Conservation (phyloP, 140 eudicot genomes). For the Oenanthe javanica region DNA sequence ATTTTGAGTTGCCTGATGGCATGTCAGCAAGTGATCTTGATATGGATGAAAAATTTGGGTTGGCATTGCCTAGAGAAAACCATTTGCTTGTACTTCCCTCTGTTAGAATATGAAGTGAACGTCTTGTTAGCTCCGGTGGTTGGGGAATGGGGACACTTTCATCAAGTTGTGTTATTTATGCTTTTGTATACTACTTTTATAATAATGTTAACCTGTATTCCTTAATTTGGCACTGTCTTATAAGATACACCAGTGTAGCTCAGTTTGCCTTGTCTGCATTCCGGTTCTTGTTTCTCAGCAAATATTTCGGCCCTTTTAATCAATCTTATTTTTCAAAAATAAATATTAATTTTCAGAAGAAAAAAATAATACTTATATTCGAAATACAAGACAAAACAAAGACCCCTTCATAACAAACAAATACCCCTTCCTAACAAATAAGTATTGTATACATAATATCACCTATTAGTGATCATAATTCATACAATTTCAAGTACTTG, state of each 20-base stretch:
- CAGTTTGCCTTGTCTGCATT: neutral
- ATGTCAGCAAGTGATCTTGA: conserved; percentile 16
- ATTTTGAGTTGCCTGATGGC: conserved; percentile 23
- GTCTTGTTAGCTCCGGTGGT: neutral
- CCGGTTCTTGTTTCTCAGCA: neutral
- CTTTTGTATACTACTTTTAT: neutral
- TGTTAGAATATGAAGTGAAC: neutral
- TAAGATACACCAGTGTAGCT: neutral
- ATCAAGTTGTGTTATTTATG: neutral
- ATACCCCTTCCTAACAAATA: too few relatives aligned
- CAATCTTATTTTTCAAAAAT: too few relatives aligned
- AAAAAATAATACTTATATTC: too few relatives aligned
- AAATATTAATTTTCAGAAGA: too few relatives aligned
- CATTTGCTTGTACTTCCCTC: conserved; percentile 18
- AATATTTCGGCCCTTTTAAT: too few relatives aligned
- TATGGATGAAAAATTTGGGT: conserved; percentile 24
- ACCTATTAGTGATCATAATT: too few relatives aligned
- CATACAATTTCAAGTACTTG: too few relatives aligned
- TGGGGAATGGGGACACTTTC: neutral
- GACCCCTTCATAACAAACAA: too few relatives aligned
- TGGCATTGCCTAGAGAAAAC: conserved; percentile 14
- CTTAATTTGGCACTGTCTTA: neutral
- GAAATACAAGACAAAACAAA: too few relatives aligned
- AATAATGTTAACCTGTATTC: neutral
- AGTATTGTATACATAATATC: too few relatives aligned